Conservation (phyloP, 352 stramenopile genomes). For the Globisporangium canariense region DNA sequence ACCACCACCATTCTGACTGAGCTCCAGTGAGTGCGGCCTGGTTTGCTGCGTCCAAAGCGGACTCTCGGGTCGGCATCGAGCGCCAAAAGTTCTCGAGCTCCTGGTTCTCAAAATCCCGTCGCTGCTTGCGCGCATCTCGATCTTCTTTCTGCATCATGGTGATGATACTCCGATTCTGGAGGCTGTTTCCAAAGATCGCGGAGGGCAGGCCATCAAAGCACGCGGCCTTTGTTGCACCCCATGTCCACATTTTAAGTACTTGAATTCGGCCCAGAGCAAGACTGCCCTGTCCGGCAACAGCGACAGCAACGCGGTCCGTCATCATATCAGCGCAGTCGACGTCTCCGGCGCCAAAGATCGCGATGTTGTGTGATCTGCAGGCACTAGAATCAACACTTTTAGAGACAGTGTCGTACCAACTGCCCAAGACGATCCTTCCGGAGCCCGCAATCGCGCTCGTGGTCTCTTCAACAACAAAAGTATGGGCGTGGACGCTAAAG, state of each 20-base stretch:
- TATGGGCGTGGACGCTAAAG: not conserved
- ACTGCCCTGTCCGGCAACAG: not conserved
- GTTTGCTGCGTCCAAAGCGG: not conserved
- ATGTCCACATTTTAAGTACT: not conserved
- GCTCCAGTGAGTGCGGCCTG: not conserved
- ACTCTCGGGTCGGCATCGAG: slow-evolving; percentile 3
- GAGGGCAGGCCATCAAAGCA: not conserved
- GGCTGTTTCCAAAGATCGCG: not conserved
- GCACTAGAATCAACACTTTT: not conserved
- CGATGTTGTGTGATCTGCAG: not conserved
- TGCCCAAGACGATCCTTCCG: not conserved
- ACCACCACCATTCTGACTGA: not conserved
- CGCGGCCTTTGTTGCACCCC: not conserved
- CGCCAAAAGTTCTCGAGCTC: slow-evolving; percentile 1
- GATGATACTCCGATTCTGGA: too few species aligned
- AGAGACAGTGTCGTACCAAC: not conserved
- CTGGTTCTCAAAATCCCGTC: not conserved
- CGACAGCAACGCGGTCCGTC: not conserved
- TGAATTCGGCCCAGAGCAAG: not conserved
- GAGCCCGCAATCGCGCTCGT: slow-evolving; percentile 1
- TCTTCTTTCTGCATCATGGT: not conserved
- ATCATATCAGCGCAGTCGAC: not conserved
- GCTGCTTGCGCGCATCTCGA: not conserved
- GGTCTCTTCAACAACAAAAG: not conserved
- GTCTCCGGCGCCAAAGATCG: slow-evolving; percentile 1